Base-by-base conservation (phyloP, 164 flowering plant genomes). In the Umbilicus rupestris region DNA sequence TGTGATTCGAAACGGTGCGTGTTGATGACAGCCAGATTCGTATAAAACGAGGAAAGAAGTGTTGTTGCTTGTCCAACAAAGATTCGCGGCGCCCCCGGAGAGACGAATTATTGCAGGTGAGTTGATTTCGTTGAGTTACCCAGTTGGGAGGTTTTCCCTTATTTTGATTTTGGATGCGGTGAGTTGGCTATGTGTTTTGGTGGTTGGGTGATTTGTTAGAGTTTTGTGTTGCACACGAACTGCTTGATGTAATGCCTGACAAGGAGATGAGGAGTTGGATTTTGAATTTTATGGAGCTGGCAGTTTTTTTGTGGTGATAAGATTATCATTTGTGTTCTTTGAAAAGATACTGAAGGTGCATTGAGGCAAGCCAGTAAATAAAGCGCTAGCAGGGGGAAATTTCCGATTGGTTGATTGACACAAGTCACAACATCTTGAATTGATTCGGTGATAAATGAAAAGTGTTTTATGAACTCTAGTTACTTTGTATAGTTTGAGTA, bases 241-340 rank as follows among this genome's bases (percentile, higher is more conserved):
- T 49, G 59, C 59, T 52, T 52, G 59, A 52, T 52, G 59, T 26
- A 52, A 26, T 52, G 59, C 31, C 5, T 19, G 59, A 52, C 17
- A 37, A 11, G 59, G 5, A 12, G 28, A 10, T 12, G 11, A 26
- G 16, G 31, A 26, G 59, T 52, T 52, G 59, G 26, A 3, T 52
- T 52, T 52, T 5, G n/a, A n/a, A n/a, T n/a, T n/a, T n/a, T n/a
- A n/a, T n/a, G n/a, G n/a, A n/a, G n/a, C n/a, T n/a, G n/a, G n/a
- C n/a, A n/a, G n/a, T n/a, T n/a, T n/a, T n/a, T n/a, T n/a, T n/a
- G n/a, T n/a, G n/a, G n/a, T n/a, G n/a, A n/a, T n/a, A n/a, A n/a
- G n/a, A n/a, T n/a, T n/a, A n/a, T n/a, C n/a, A n/a, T n/a, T n/a
- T n/a, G n/a, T n/a, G n/a, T 19, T n/a, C 20, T 6, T 46, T 46